These are phyloP conservation scores for Craspedostauros australis DNA, from an alignment of 108 stramenopile genomes.

Conservation along the genomic window DNA sequence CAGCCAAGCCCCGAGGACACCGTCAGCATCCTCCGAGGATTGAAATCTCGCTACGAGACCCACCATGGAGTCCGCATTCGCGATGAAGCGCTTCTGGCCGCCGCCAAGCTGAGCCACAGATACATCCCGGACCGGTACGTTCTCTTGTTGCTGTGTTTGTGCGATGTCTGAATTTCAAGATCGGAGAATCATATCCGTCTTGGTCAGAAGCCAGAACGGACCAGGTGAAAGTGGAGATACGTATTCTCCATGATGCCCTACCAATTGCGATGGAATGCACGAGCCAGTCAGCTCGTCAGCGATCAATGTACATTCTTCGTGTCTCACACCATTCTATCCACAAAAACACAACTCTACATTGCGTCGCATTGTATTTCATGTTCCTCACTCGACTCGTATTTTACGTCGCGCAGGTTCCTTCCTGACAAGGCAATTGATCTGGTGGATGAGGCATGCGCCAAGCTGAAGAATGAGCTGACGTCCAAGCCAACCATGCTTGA, in stretches of 20 bases:
- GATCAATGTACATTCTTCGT: no score
- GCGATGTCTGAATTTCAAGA: background rate
- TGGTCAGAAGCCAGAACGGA: no score
- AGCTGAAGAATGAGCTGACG: slow-evolving; percentile 82
- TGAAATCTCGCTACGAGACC: slow-evolving; percentile 94
- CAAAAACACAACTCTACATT: no score
- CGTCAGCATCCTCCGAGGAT: slow-evolving; percentile 94
- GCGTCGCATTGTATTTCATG: no score
- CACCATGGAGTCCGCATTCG: slow-evolving; percentile 97
- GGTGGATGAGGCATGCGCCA: slow-evolving; percentile 97
- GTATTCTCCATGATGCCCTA: no score
- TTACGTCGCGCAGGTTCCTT: no score
- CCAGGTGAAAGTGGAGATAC: no score
- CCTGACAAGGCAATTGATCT: slow-evolving; percentile 93
- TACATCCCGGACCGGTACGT: slow-evolving; percentile 96
- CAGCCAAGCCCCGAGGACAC: slow-evolving; percentile 97
- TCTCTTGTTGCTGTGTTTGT: slow-evolving; percentile 31
- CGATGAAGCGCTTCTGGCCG: slow-evolving; percentile 95
- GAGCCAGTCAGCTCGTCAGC: no score
- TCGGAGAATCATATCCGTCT: no score
- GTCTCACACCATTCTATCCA: no score
- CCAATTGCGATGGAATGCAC: no score
- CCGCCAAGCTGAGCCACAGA: slow-evolving; percentile 91
- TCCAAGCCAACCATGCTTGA: slow-evolving; percentile 79
- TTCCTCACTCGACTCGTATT: no score